Percentiles rank a stretch among this genome's conserved stretches.
phyloP scores from a whole-genome alignment of 192 early-diverging fungal species.

The Linnemannia exigua region DNA sequence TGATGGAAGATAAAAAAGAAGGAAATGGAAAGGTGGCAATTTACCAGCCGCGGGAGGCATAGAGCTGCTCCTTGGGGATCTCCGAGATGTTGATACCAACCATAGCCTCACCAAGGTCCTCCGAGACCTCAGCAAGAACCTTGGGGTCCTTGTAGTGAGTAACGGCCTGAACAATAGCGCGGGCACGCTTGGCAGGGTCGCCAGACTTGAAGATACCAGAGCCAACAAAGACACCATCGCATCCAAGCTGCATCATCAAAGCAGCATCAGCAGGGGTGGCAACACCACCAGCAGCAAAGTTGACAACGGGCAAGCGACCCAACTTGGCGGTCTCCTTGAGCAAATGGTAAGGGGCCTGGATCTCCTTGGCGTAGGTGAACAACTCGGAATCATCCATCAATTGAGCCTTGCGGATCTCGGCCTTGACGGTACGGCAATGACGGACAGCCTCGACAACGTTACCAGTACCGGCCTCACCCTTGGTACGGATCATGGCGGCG shows the following conservation, averaged over 20 bases:
- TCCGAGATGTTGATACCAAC: conserved; percentile 93
- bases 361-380: conserved; percentile 96
- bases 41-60: conserved; percentile 76
- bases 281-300: conserved; percentile 98
- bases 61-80: conserved; percentile 70
- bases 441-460: conserved; percentile 98
- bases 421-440: conserved; percentile 90
- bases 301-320: conserved; percentile 95
- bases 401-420: conserved; percentile 90
- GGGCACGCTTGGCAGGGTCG: conserved; percentile 94
- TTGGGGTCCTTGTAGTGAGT: conserved; percentile 94
- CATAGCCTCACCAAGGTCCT: conserved; percentile 96
- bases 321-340: conserved; percentile 90
- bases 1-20: neutral
- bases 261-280: conserved; percentile 99
- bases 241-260: conserved; percentile 99
- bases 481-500: conserved; percentile 98
- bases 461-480: conserved; percentile 99
- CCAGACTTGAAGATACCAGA: conserved; percentile 98
- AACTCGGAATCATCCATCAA: conserved; percentile 91
- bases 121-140: conserved; percentile 90
- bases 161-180: conserved; percentile 96
- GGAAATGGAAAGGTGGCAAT: neutral
- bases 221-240: conserved; percentile 98
- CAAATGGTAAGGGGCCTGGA: conserved; percentile 92